Percentiles rank a stretch among this genome's conserved stretches.
Evolutionary conservation across 1,284 basidiomycete genomes (phyloP).

Genomic region (Boletus smithii): DNA sequence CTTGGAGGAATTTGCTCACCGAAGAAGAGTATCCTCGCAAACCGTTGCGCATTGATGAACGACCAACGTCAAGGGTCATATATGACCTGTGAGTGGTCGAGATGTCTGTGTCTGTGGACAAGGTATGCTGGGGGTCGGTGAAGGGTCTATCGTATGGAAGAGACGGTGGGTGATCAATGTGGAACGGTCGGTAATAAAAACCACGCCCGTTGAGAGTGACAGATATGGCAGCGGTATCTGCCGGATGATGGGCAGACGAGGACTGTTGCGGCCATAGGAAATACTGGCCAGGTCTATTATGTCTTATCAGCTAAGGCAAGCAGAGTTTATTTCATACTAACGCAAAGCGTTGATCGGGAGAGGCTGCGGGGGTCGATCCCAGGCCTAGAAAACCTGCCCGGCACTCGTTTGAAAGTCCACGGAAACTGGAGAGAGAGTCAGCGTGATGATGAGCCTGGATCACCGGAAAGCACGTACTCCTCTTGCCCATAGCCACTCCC

Average conservation of each 20-base stretch:
- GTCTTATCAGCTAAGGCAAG: not conserved
- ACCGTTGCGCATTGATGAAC: too few species aligned
- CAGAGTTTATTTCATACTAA: not conserved
- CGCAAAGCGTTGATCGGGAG: not conserved
- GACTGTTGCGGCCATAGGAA: not conserved
- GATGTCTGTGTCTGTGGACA: not conserved
- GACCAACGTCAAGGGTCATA: too few species aligned
- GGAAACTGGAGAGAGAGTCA: not conserved
- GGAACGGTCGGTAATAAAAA: not conserved
- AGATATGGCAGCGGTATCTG: too few species aligned
- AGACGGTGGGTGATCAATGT: not conserved
- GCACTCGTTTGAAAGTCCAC: not conserved
- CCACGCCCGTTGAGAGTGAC: too few species aligned
- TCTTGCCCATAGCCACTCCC: not conserved
- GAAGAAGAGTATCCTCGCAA: accelerated
- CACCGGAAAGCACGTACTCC: not conserved
- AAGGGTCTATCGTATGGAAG: not conserved
- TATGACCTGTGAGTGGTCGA: not conserved
- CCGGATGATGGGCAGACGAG: not conserved
- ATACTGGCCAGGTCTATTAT: not conserved
- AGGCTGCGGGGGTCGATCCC: not conserved
- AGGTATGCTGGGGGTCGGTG: not conserved
- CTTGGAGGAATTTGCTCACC: constrained; percentile 2
- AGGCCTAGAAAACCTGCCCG: not conserved
- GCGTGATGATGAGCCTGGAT: not conserved